Evolutionary conservation across 768 basidiomycete species (phyloP).

Genomic region (Serpula lacrymans): DNA sequence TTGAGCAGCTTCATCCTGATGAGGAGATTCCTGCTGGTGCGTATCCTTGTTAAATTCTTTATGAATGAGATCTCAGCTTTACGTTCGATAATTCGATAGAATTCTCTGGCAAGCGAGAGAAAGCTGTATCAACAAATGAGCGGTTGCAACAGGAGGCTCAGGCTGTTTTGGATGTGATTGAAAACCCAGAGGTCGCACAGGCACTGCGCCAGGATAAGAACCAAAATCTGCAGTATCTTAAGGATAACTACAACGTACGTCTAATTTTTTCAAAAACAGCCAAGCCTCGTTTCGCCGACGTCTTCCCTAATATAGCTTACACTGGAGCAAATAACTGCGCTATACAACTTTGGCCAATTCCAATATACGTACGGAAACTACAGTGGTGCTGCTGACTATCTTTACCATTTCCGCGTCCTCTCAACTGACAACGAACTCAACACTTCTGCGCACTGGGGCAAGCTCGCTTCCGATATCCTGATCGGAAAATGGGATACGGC

Average conservation of each 20-base stretch:
- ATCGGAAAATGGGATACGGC: constrained; percentile 95
- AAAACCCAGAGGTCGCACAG: constrained; percentile 94
- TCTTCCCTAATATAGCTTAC: constrained; percentile 60
- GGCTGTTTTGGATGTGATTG: constrained; percentile 91
- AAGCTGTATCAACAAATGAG: constrained; percentile 80
- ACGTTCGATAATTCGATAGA: constrained; percentile 42
- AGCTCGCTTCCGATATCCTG: constrained; percentile 94
- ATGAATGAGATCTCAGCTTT: not conserved
- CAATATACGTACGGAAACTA: constrained; percentile 99
- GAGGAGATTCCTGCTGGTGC: constrained; percentile 66
- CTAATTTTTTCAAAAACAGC: constrained; percentile 4
- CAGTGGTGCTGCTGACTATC: constrained; percentile 92
- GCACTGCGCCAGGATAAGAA: constrained; percentile 94
- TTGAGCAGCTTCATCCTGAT: constrained; percentile 73
- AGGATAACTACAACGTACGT: constrained; percentile 86
- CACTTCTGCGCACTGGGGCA: constrained; percentile 98
- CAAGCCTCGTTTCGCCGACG: constrained; percentile 1
- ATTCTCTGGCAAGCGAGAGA: constrained; percentile 78
- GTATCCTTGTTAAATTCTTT: constrained; percentile 12
- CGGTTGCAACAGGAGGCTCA: constrained; percentile 87
- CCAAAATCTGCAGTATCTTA: constrained; percentile 92
- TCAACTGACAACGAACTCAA: constrained; percentile 92
- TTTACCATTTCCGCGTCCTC: constrained; percentile 98
- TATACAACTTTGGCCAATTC: constrained; percentile 98
- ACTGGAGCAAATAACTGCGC: constrained; percentile 88